These are phyloP conservation scores for Yamadazyma sp. DNA, from an alignment of 1,139 yeast genomes.

Conservation along the genomic window DNA sequence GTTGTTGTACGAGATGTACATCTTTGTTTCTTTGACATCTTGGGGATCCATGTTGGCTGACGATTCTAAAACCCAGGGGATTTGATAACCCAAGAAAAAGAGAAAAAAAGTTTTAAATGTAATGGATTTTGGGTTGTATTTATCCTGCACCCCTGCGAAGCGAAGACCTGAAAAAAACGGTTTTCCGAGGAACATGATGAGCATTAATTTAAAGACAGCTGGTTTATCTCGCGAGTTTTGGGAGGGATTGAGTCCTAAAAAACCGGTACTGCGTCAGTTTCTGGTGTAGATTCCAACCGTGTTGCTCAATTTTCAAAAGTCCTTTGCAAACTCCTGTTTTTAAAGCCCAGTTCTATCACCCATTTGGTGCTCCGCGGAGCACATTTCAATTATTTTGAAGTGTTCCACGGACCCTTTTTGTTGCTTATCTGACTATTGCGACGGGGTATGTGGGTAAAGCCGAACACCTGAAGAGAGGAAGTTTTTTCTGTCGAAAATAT, in stretches of 20 bases:
- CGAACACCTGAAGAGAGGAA: no score
- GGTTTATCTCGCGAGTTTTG: neutral
- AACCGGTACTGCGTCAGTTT: neutral
- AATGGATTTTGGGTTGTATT: neutral
- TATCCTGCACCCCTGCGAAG: neutral
- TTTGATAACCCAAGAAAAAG: slow-evolving; percentile 12
- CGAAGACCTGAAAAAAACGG: slow-evolving; percentile 7
- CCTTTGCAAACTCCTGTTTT: no score
- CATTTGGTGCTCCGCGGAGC: slow-evolving; percentile 3
- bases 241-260: neutral
- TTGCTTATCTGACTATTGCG: no score
- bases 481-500: no score
- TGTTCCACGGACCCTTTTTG: neutral
- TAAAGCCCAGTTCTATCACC: no score
- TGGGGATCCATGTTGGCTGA: slow-evolving; percentile 26
- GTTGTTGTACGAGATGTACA: slow-evolving; percentile 87
- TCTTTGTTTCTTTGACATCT: slow-evolving; percentile 49
- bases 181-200: slow-evolving; percentile 10
- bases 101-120: slow-evolving; percentile 5
- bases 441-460: no score
- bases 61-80: slow-evolving; percentile 5
- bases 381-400: neutral
- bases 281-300: neutral
- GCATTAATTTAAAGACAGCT: neutral
- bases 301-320: neutral